Base-by-base conservation (phyloP, 768 basidiomycete species). In the Agrocybe pediades region DNA sequence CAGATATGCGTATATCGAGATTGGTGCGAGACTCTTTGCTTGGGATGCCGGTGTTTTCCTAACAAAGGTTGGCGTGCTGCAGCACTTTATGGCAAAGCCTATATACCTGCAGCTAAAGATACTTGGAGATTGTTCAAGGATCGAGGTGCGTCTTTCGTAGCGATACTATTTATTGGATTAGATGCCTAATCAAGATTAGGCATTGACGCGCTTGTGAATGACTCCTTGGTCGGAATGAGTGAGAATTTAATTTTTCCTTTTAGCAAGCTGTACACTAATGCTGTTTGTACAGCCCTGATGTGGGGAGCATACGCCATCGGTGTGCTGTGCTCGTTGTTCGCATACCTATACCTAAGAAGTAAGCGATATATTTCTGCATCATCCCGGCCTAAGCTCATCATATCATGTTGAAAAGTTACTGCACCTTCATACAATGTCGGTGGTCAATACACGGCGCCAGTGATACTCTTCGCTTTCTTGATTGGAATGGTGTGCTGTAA, bases 31-130 rank as follows among this genome's bases (percentile, higher is more conserved):
- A 41, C 19, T 23, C n/a, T n/a, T 51, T 24, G 27, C 29, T 27
- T 52, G 26, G 19, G 2, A 45, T 9, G 42, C 23, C 17, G 11
- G 6, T n/a, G 42, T 44, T 29, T 43, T 21, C 7, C 19, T 26
- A 23, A 15, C 45, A 51, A 46, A 24, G 49, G 48, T 29, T 30
- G 42, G 49, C 25, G 44, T 33, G 20, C 25, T 48, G 7, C 41
- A 88, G 88, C 91, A 0, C 72, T 93, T 9, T 95, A 93, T 65
- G 92, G 92, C 27, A 95, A 94, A 69, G 73, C 87, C 1, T 94
- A 92, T 59, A 79, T 93, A 40, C 66, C 75, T 21, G 91, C 91
- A 24, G 90, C 92, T 0, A 91, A 88, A 67, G 90, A 91, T 66
- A 91, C 92, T 0, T 94, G 88, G 88, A 77, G 80, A 29, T 66